Evolutionary conservation across 306 rosid species (phyloP), one percentile per base, ranked within the genome.

Genomic region (Inga leiocalycina): DNA sequence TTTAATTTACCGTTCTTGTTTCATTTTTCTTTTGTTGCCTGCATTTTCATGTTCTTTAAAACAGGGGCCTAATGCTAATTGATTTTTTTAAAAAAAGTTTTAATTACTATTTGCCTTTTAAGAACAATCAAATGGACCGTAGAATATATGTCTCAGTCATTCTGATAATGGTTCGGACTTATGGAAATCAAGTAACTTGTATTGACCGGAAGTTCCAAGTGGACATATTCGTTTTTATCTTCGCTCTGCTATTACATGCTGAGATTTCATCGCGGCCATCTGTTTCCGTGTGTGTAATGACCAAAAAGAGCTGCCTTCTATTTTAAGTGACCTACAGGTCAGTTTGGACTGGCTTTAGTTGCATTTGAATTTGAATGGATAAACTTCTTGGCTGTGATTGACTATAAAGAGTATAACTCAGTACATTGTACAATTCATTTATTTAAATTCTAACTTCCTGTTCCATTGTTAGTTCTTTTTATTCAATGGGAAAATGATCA

Each of bases 1-100:
- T 80, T 78, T 74, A 45, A 74, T 48, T 67, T 30, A 16, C 73
- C 39, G 76, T 86, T 78, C n/a, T 62, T 49, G 72, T 70, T 59
- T 57, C 70, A 39, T 39, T 69, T 22, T n/a, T 43, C 24, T 61
- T 68, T 77, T 68, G 22, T 20, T 71, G 16, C 7, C 9, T 48
- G 70, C 61, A 49, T 76, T 13, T 75, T 14, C 71, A 43, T 69
- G 71, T 83, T 32, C 10, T 49, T 75, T 37, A 34, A 74, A 78
- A 15, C 51, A 37, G 49, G 49, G 46, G 51, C 37, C 20, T 6
- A 30, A 14, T 12, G 71, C n/a, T 65, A 7, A 14, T 6, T 13
- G 17, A 64, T 12, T 27, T 27, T 48, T 27, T 65, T 13, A 3
- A 3, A 0, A 0, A 20, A 5, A n/a, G 3, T 57, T 57, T 24